Base-by-base conservation (phyloP, 2,329 filamentous ascomycete species). In the Pezicula rhizophila region DNA sequence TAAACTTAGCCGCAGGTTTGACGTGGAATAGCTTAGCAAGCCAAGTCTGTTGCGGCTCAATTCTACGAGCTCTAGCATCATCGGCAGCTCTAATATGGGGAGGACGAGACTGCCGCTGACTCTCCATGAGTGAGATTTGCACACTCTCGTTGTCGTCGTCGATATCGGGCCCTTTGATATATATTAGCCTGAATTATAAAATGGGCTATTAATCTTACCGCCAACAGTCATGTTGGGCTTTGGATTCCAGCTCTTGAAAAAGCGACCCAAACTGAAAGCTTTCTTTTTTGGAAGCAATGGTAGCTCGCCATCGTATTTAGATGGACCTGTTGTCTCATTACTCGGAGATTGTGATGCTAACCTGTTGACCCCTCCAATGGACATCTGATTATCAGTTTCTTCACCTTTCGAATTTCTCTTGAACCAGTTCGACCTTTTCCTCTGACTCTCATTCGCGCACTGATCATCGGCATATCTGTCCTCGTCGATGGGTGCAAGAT, bases 11-110 rank as follows among this genome's bases (percentile, higher is more conserved):
- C 0, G 85, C 87, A 1, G 92, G 92, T 65, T 93, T 96, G 63
- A 96, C 85, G 48, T 89, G 82, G 71, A 97, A 89, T 41, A 97
- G 80, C 14, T 89, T 86, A 26, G 89, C 85, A 46, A 97, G 79
- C 91, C 92, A 96, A 58, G 86, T 95, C 61, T 89, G 84, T 63
- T 82, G 84, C 26, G 81, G 77, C 53, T 82, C 82, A 60, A 79
- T 86, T 67, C 76, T 64, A 53, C 69, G 70, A 55, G 60, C 40
- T 52, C 51, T 50, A 8, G 56, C 40, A 46, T 61, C 56, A 14
- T 64, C 66, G 5, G 20, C 12, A 25, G 6, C 12, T 42, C 25
- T 26, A 15, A 15, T n/a, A 42, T 28, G 20, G 8, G 8, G 15
- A 25, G 15, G 15, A 33, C 15, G 28, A 23, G n/a, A 33, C 20